Evolutionary conservation across 2,329 filamentous ascomycete genomes (phyloP).

Genomic region (Trichothecium sympodiale): DNA sequence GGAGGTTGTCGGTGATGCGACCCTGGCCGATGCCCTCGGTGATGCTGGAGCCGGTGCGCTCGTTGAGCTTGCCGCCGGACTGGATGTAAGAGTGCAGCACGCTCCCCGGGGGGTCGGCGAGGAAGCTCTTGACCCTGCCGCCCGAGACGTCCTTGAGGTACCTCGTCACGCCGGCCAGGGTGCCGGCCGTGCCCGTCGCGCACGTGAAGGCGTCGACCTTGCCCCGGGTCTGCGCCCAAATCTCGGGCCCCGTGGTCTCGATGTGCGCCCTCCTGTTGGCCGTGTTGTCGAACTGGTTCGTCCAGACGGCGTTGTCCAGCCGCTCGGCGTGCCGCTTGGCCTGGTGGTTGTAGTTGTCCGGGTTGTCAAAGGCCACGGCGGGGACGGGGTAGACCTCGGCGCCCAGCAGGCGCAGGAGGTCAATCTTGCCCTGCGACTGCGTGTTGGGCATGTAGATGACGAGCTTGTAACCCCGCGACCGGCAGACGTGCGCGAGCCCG

Average conservation of each 20-base stretch:
- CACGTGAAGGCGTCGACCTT: constrained; percentile 91
- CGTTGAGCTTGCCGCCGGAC: constrained; percentile 72
- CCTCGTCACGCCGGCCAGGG: constrained; percentile 76
- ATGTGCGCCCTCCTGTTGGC: constrained; percentile 91
- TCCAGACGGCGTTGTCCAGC: constrained; percentile 88
- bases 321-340: constrained; percentile 79
- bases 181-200: constrained; percentile 86
- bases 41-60: constrained; percentile 76
- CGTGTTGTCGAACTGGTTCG: constrained; percentile 96
- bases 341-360: constrained; percentile 96
- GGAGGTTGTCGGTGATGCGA: constrained; percentile 87
- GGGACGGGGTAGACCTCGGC: constrained; percentile 95
- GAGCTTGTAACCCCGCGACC: constrained; percentile 81
- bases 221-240: constrained; percentile 85
- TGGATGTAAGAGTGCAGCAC: constrained; percentile 88
- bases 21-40: constrained; percentile 98
- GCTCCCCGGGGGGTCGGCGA: constrained; percentile 88
- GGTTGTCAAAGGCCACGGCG: constrained; percentile 89
- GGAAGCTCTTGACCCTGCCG: constrained; percentile 72
- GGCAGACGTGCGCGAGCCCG: constrained; percentile 91
- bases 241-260: constrained; percentile 94
- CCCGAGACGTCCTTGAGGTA: constrained; percentile 76
- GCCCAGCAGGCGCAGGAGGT: constrained; percentile 78
- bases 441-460: constrained; percentile 99
- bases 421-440: constrained; percentile 95